Base-by-base conservation (phyloP, 1,139 yeast genomes). In the Suhomyces kunorum region DNA sequence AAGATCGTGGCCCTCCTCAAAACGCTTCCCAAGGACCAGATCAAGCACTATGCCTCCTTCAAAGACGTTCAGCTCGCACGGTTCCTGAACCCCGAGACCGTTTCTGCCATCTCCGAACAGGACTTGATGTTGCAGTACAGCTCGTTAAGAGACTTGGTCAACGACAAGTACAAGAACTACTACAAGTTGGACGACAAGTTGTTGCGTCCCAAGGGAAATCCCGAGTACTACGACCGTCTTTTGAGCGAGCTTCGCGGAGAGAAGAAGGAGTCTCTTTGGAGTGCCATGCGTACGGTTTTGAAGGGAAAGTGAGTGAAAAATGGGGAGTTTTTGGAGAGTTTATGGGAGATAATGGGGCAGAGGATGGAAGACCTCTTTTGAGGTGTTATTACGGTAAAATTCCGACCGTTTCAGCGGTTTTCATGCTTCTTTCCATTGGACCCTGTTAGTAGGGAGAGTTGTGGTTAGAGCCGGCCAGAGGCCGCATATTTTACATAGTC, bases 181-280 rank as follows among this genome's bases (percentile, higher is more conserved):
- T 85, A 84, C 58, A 68, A 74, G 48, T 71, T 82, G 27, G 83
- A 81, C 44, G 84, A 81, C 38, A 83, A 84, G 59, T 63, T 89
- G 47, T 64, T 79, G 54, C 71, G 64, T 50, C 97, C 97, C 22
- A 81, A 83, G 56, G 95, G 96, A 2, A 87, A 88, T 59, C 90
- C 95, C 2, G 65, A 74, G 36, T 89, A 89, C 57, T 89, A 89
- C 56, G 74, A 71, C 30, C 74, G 94, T 54, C 71, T 89, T 40
- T 55, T 84, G 64, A 71, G 74, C 34, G 95, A 87, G 59, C 74
- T 89, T 36, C 71, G 74, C 43, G 92, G 95, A n/a, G 82, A 83
- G 51, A 74, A 74, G 55, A 82, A 78, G 60, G 95, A 87, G 61
- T 75, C 78, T 14, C 65, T 85, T 39, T 61, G 78, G 45, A 65